A percentile compares a stretch with the other conserved stretches of the same genome.
Evolutionary conservation across 2,329 filamentous ascomycete species (phyloP).

Genomic region (Fusarium sp.): DNA sequence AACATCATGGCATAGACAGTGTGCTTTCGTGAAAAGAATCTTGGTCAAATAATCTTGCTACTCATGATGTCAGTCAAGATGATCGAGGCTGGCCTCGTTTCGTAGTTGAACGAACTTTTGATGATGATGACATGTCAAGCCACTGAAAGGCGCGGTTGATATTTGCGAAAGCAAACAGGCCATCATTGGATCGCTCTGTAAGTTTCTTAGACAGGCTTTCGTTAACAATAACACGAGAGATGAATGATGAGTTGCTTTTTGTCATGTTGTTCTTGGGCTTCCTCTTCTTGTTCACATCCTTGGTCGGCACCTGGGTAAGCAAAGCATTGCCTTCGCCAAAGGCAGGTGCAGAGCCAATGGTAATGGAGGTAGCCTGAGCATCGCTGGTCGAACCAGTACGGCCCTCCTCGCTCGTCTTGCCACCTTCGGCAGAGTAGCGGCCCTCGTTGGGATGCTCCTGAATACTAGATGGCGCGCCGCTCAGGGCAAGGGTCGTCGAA

Average conservation of each 20-base stretch:
- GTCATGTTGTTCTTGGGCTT: conserved; percentile 99
- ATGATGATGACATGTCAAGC: conserved; percentile 85
- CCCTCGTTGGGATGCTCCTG: conserved; percentile 72
- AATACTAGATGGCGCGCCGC: conserved; percentile 62
- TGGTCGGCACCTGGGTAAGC: conserved; percentile 70
- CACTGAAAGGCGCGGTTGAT: conserved; percentile 96
- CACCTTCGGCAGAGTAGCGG: conserved; percentile 70
- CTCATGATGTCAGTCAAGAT: conserved; percentile 42
- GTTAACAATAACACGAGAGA: conserved; percentile 94
- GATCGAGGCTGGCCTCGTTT: not conserved
- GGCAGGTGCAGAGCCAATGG: conserved; percentile 66
- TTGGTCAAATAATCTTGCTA: conserved; percentile 93
- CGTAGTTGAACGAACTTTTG: conserved; percentile 63
- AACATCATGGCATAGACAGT: conserved; percentile 93
- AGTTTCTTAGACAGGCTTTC: conserved; percentile 83
- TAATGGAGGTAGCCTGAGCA: conserved; percentile 55
- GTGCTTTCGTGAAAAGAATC: conserved; percentile 95
- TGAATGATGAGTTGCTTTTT: conserved; percentile 98
- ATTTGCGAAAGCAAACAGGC: conserved; percentile 92
- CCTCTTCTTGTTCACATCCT: conserved; percentile 81
- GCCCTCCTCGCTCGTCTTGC: conserved; percentile 68
- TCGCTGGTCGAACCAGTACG: conserved; percentile 66
- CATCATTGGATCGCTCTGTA: conserved; percentile 80
- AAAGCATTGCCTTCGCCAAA: conserved; percentile 90
- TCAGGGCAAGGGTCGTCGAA: conserved; percentile 60